Evolutionary conservation across 78 protist genomes (phyloP), one percentile per base, ranked within the genome.

Genomic region (Dictyostelium firmibasis): DNA sequence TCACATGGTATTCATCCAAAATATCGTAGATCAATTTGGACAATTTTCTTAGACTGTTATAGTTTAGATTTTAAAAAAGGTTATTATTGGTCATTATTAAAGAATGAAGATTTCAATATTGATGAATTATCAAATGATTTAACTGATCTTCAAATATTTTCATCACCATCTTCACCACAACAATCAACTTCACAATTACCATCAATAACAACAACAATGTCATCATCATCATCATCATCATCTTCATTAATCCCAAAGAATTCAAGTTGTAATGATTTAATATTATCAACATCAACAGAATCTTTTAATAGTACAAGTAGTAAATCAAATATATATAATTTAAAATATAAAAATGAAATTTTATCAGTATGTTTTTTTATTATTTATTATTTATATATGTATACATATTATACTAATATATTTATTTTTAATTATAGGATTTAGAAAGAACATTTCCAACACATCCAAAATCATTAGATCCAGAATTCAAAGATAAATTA

Each of bases 391-490:
- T 72, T 5, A 9, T 29, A 69, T 10, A 62, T n/a, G 0, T 60
- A 11, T 29, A 31, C 2, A 11, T 69, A 72, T 3, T 33, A 9
- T 64, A 25, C 35, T 38, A 76, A 76, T 23, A 3, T 33, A 1
- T 31, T 27, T 74, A 13, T 33, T 62, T 36, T 41, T 31, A 62
- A 20, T 20, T 57, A 0, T 3, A 89, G 86, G 94, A 89, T 70
- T 13, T 89, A 8, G 94, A 89, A n/a, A 89, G 94, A 81, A 89
- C 94, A 44, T 89, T 89, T 35, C 94, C 94, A 50, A 89, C 44
- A 29, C 94, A 89, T 81, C 57, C 85, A 11, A 38, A 79, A 35
- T 78, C 94, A 43, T 25, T 79, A n/a, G 87, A 89, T 35, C 38
- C 53, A 43, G 81, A 47, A n/a, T 89, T 89, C 35, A 89, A 77